Base-by-base conservation (phyloP, 2,329 filamentous ascomycete genomes). In the Fusarium annulatum region DNA sequence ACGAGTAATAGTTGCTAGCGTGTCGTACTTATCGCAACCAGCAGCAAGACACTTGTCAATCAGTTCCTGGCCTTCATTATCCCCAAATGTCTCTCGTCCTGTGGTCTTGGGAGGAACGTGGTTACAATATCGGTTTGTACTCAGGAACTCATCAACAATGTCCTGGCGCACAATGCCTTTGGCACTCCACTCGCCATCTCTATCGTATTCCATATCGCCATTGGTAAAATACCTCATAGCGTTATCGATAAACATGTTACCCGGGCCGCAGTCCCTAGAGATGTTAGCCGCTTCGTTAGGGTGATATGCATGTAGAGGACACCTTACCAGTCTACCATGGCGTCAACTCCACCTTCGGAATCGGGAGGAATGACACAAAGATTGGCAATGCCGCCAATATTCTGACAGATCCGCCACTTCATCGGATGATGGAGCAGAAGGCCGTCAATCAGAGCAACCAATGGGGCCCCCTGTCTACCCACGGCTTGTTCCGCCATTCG, bases 311-410 rank as follows among this genome's bases (percentile, higher is more conserved):
- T 9, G 33, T 23, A 33, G 11, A 26, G 41, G 11, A 26, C 26
- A 5, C 1, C 57, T 65, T 11, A 65, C 62, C 62, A 65, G 39
- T 65, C 62, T 15, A 65, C 46, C 57, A 67, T 67, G 12, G 64
- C 19, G 12, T 67, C 64, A n/a, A 67, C 64, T 41, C 64, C 64
- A 3, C 79, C 74, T 43, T 82, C 81, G 38, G 79, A 78, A 56
- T 86, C 82, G 1, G 87, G 85, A 9, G 86, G 87, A 45, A 90
- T 88, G 79, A 90, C 89, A 80, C 86, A 90, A 30, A 90, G 85
- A 71, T 88, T 90, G 33, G 86, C 86, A 51, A 91, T 89, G 38
- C 89, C 88, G 49, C 88, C 87, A 59, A 90, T 90, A 75, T 90
- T 90, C 75, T 90, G 87, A 77, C 88, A 90, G 9, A 86, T 87